Conservation (phyloP, 2,329 filamentous ascomycete species). For the Xylogone sp. region DNA sequence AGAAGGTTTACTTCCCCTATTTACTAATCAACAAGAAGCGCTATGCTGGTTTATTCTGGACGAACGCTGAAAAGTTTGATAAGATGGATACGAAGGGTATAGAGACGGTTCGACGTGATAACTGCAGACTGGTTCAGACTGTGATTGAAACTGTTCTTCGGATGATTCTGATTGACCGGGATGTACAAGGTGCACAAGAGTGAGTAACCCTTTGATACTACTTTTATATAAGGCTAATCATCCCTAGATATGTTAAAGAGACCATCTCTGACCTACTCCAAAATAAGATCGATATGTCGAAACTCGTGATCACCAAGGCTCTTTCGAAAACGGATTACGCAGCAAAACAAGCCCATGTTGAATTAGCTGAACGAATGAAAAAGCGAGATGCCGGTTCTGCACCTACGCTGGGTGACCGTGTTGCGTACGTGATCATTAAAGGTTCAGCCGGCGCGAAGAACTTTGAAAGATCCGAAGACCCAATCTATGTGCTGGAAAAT, state of each 20-base stretch:
- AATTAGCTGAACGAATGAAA: conserved; percentile 93
- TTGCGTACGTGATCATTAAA: conserved; percentile 97
- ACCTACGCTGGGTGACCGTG: conserved; percentile 87
- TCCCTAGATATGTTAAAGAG: conserved; percentile 83
- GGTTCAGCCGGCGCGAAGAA: conserved; percentile 86
- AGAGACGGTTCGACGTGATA: conserved; percentile 94
- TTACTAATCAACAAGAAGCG: conserved; percentile 99
- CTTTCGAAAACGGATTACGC: conserved; percentile 87
- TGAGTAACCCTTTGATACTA: conserved; percentile 45
- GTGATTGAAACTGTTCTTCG: conserved; percentile 95
- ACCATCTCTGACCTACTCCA: conserved; percentile 93
- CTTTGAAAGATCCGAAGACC: conserved; percentile 96
- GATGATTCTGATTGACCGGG: conserved; percentile 92
- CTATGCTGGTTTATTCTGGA: conserved; percentile 98
- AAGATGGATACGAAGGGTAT: conserved; percentile 99
- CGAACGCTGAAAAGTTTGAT: conserved; percentile 88
- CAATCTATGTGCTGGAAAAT: conserved; percentile 94
- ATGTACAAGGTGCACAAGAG: conserved; percentile 89
- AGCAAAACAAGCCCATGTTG: conserved; percentile 92
- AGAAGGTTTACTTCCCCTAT: conserved; percentile 98
- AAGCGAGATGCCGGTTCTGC: conserved; percentile 95
- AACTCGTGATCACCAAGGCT: conserved; percentile 97
- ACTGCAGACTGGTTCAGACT: conserved; percentile 90
- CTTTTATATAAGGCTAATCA: conserved; percentile 19
- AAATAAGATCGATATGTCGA: conserved; percentile 98